Evolutionary conservation across 129 eudicot species (phyloP), one percentile per base, ranked within the genome.

Genomic region (Solidago caesia): DNA sequence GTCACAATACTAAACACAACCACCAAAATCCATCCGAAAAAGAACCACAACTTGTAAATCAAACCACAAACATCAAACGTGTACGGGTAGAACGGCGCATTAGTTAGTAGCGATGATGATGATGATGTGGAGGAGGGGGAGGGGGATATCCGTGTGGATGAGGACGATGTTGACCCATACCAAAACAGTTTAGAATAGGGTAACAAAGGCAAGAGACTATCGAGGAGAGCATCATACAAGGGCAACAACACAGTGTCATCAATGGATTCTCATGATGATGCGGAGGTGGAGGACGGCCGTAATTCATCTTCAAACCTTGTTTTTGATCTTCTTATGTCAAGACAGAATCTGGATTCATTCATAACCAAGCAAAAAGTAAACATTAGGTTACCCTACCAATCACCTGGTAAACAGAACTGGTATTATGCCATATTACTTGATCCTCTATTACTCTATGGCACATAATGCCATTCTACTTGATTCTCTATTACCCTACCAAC

Each of bases 131-230:
- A 11, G 78, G 82, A 0, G 77, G 77, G 8, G 82, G 82, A 1
- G 45, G 67, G 16, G 44, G 71, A 12, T 48, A 12, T 48, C 13
- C 12, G 11, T 48, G 53, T 33, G 39, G 39, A 44, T 53, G 75
- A 4, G 48, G 77, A 56, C 39, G 67, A 65, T 47, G 73, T 5
- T 74, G 82, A 2, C 74, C 87, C 82, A 58, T 48, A 11, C 92
- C 88, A 16, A 90, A 87, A 71, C 92, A 90, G 62, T 74, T 85
- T 76, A 90, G 75, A 11, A 90, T 52, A 6, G 96, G 96, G 67
- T 68, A 85, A 77, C 86, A 88, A 63, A 86, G 83, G 26, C 83
- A 84, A 29, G 87, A 87, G 49, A 90, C 1, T 7, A 81, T 10
- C 13, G 88, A 87, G 42, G 92, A 16, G 6, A 89, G 64, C 72